Conservation (phyloP, 2,329 filamentous ascomycete species). For the Chaetothyriales sp. region DNA sequence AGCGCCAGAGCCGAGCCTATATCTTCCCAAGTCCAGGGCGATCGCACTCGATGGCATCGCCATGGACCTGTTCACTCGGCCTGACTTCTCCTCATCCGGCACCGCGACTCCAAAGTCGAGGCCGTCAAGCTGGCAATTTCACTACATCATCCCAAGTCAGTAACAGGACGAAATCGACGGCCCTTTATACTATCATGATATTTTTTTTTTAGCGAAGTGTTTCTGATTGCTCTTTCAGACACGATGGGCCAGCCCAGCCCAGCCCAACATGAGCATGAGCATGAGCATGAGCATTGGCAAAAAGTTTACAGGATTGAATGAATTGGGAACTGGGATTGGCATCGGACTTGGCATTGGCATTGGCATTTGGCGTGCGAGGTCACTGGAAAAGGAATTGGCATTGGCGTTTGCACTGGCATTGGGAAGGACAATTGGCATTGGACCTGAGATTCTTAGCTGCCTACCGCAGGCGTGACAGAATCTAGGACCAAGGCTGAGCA, state of each 20-base stretch:
- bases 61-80: not conserved
- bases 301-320: not conserved
- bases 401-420: not conserved
- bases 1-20: not conserved
- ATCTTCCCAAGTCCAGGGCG: not conserved
- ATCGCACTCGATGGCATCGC: not conserved
- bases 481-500: no score
- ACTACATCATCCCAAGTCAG: slow-evolving; percentile 8
- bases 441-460: not conserved
- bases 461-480: no score
- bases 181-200: not conserved
- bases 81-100: not conserved
- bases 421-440: not conserved
- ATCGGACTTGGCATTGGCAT: not conserved
- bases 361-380: no score
- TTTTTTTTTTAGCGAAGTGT: not conserved
- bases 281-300: not conserved
- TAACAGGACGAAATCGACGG: not conserved
- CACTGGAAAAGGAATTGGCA: not conserved
- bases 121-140: slow-evolving; percentile 10
- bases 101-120: slow-evolving; percentile 1
- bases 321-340: not conserved
- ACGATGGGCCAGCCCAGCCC: not conserved
- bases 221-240: not conserved
- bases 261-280: not conserved